These are phyloP conservation scores for Vitis amurensis DNA, from an alignment of 164 flowering plant genomes.

Conservation along the genomic window DNA sequence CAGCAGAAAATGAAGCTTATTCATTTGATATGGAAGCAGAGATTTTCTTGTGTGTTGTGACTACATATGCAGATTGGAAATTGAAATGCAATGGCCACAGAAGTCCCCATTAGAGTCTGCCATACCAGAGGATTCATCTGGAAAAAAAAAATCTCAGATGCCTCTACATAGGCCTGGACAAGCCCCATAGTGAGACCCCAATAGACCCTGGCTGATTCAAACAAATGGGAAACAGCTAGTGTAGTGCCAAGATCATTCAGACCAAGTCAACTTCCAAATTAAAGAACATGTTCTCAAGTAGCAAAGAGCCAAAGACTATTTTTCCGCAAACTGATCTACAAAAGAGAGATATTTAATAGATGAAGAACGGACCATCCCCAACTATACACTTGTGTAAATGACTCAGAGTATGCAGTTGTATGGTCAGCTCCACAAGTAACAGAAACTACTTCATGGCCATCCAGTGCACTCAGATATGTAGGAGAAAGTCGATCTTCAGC, in stretches of 20 bases:
- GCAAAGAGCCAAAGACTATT: neutral
- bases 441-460: constrained; percentile 67
- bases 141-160: no score
- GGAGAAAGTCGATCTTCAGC: constrained; percentile 90
- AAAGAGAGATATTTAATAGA: neutral
- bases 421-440: constrained; percentile 96
- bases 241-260: neutral
- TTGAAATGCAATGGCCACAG: no score
- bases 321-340: neutral
- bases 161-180: no score
- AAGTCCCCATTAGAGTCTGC: no score
- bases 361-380: constrained; percentile 90
- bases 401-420: constrained; percentile 79
- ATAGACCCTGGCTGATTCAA: neutral
- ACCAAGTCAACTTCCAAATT: neutral
- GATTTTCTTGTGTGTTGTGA: no score
- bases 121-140: no score
- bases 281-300: neutral
- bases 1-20: no score
- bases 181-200: no score
- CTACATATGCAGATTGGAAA: no score
- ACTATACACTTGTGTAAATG: constrained; percentile 67
- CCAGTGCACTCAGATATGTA: constrained; percentile 77
- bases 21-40: no score
- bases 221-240: neutral